Evolutionary conservation across 169 alveolate species (phyloP), one percentile per base, ranked within the genome.

Genomic region (Cytauxzoon felis): DNA sequence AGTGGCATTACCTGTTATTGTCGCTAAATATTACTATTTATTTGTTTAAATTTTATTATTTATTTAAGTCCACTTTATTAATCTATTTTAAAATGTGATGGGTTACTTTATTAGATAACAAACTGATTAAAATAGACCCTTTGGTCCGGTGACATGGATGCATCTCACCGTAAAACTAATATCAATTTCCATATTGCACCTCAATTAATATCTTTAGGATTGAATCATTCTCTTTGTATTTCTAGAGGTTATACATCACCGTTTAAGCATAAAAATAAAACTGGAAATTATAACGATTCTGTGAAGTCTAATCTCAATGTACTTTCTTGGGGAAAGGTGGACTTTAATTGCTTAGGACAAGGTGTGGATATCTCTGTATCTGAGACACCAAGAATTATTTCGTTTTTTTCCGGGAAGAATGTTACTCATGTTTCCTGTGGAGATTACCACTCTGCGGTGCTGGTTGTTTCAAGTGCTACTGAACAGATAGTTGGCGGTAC

Each of bases 381-480:
- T 16, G 71, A 80, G 48, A 32, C 16, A 0, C 91, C 91, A 5
- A 61, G 66, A 13, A 23, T 52, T 1, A 68, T 88, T 26, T 53
- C 42, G 26, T 79, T 85, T 64, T 81, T 80, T 62, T 64, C 72
- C 23, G 53, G 79, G 33, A 58, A 76, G 53, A 50, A 57, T 23
- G 87, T 82, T 2, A 27, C 68, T 30, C 78, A 78, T 13, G 87
- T 81, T 19, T 40, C 81, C 19, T 88, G 85, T 33, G 87, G 85
- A 6, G 67, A 86, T 29, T 84, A 63, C 29, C 79, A 71, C 42
- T 80, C 93, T 8, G 85, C 79, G 34, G 90, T 73, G 24, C 73
- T 80, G 13, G 88, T 81, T 32, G 42, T 66, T 42, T 66, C 68
- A 1, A 47, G 59, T 23, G 57, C 68, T 21, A 51, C 43, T 33